Evolutionary conservation across 2,329 filamentous ascomycete genomes (phyloP), one percentile per base, ranked within the genome.

Genomic region (Mycosphaerella sp.): DNA sequence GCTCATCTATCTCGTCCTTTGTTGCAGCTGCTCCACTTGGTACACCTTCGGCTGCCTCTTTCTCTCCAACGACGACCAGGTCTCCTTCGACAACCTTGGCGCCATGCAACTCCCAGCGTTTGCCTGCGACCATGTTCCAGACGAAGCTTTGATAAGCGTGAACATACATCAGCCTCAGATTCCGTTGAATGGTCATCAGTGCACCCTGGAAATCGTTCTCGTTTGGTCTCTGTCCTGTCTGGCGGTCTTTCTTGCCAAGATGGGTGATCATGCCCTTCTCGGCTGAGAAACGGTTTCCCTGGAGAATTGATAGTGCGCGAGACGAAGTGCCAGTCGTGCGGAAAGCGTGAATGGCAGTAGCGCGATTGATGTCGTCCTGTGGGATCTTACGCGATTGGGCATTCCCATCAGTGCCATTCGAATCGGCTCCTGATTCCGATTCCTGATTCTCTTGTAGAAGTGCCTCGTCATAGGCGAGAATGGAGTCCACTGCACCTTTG

Each of bases 61-160:
- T 78, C 58, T 82, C 79, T 52, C 77, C 70, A 13, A 82, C 71
- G 34, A 95, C 76, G 39, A 96, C 82, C 9, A 98, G 79, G 67
- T 98, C 93, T 28, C 93, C 93, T 60, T 85, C 80, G 12, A 95
- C 78, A 13, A 96, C 87, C 49, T 77, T 78, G 53, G 76, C 70
- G 44, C 90, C 89, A 65, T 86, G 85, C 2, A 80, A 73, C 37
- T 82, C 79, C 85, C 89, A 95, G 41, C 93, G 85, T 61, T 85
- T 82, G 58, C 87, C 89, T 1, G 82, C 87, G 10, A 82, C 87
- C 59, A 82, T 80, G 71, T 98, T 98, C 91, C 91, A 98, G 7
- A 98, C 84, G 34, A 89, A 80, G 5, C 87, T 95, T 69, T 98
- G 93, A 70, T 96, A 97, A 4, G 93, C 91, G 68, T 98, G 93